Base-by-base conservation (phyloP, 192 early-diverging fungal genomes). In the Fimicolochytrium jonesii region DNA sequence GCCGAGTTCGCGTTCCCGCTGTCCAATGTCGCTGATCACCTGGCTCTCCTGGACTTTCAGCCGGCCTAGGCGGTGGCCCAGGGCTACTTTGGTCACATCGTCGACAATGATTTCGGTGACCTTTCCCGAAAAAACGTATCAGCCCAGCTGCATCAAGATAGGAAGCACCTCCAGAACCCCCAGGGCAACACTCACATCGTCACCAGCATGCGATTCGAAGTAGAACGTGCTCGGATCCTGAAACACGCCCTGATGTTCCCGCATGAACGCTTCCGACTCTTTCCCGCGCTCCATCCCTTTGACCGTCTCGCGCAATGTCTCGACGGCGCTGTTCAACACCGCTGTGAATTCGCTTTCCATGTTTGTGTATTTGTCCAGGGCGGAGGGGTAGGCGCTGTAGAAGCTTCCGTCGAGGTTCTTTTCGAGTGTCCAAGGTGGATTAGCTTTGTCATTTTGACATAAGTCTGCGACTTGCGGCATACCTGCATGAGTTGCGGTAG, bases 401-500 rank as follows among this genome's bases (percentile, higher is more conserved):
- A 72, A 73, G 34, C 54, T 52, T 6, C 62, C 70, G 56, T 80
- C 78, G n/a, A 80, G 52, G 49, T 76, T 77, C 71, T 73, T n/a
- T 23, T 36, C 11, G 6, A 18, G 31, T 35, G 35, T 35, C 10
- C 7, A 28, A 49, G 20, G 20, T 23, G n/a, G n/a, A n/a, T n/a
- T n/a, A n/a, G n/a, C n/a, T n/a, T n/a, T n/a, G n/a, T n/a, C n/a
- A n/a, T n/a, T n/a, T n/a, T n/a, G n/a, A n/a, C n/a, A n/a, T n/a
- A n/a, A n/a, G n/a, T n/a, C n/a, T n/a, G n/a, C n/a, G n/a, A n/a
- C n/a, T n/a, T n/a, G n/a, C 3, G 10, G 7, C 61, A 15, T 51
- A 77, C 75, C 61, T 46, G 45, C 71, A 77, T 67, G 18, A 69
- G 58, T 7, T 51, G 56, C 13, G 78, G 68, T 0, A 80, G 28